Percentiles rank a stretch among this genome's conserved stretches.
These are phyloP conservation scores for Beta vulgaris DNA, from an alignment of 148 eudicot species.

Conservation along the genomic window DNA sequence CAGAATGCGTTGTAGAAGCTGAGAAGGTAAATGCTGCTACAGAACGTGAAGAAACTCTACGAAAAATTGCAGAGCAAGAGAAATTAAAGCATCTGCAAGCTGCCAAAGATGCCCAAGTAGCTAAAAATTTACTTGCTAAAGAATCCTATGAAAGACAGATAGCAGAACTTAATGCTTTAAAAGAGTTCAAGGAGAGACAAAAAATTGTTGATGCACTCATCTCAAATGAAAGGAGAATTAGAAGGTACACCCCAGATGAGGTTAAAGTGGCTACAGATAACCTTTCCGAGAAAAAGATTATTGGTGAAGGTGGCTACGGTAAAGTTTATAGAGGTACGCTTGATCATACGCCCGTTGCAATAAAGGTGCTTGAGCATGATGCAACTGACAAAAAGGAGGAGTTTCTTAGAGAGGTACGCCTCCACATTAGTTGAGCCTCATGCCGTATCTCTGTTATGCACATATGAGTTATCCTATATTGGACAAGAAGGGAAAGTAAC, in stretches of 20 bases:
- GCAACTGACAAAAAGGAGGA: slow-evolving; percentile 65
- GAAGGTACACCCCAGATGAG: slow-evolving; percentile 52
- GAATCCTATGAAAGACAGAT: slow-evolving; percentile 59
- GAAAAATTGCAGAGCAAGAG: slow-evolving; percentile 60
- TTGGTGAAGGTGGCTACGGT: slow-evolving; percentile 83
- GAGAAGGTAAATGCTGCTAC: slow-evolving; percentile 53
- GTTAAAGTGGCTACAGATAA: slow-evolving; percentile 57
- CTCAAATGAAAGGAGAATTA: slow-evolving; percentile 50
- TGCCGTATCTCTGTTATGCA: neutral
- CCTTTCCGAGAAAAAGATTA: slow-evolving; percentile 50
- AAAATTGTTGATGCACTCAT: slow-evolving; percentile 55
- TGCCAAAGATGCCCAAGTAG: slow-evolving; percentile 52
- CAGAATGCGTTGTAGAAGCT: slow-evolving; percentile 57
- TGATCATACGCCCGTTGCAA: slow-evolving; percentile 73
- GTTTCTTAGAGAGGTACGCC: slow-evolving; percentile 64
- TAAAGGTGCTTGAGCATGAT: slow-evolving; percentile 66
- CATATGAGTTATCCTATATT: too few species aligned
- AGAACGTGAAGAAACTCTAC: slow-evolving; percentile 53
- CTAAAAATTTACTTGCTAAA: slow-evolving; percentile 46
- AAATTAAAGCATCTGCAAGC: slow-evolving; percentile 59
- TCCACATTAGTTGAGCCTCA: neutral
- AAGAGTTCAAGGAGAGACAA: slow-evolving; percentile 54
- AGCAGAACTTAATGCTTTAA: slow-evolving; percentile 55
- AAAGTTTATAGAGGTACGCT: slow-evolving; percentile 72
- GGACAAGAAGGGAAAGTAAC: neutral